Conservation (phyloP, 805 yeast species). For the Candida coleopterorum region DNA sequence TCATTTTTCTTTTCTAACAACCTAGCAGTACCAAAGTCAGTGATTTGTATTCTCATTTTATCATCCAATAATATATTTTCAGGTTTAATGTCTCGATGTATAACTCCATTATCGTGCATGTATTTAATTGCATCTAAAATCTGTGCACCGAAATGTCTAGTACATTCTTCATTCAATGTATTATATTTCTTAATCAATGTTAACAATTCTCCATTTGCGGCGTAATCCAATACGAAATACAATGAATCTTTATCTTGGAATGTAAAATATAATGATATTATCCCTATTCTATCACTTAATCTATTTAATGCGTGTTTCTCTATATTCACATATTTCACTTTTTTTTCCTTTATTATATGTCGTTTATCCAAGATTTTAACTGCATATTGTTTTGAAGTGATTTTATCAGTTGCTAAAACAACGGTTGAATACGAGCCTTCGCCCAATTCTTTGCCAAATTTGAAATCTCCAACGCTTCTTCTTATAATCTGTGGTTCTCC, state of each 20-base stretch:
- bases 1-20: conserved; percentile 50
- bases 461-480: conserved; percentile 37
- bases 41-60: conserved; percentile 58
- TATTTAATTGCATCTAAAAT: conserved; percentile 66
- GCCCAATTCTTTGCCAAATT: conserved; percentile 38
- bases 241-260: conserved; percentile 73
- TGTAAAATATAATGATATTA: conserved; percentile 67
- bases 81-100: conserved; percentile 81
- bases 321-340: conserved; percentile 78
- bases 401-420: conserved; percentile 44
- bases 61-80: conserved; percentile 69
- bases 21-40: conserved; percentile 85
- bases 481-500: conserved; percentile 22
- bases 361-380: conserved; percentile 72
- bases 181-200: conserved; percentile 64
- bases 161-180: conserved; percentile 65
- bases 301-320: conserved; percentile 77
- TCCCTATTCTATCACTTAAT: conserved; percentile 55
- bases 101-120: conserved; percentile 71
- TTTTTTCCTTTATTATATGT: conserved; percentile 75
- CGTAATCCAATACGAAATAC: conserved; percentile 74
- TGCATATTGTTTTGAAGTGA: conserved; percentile 59
- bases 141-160: conserved; percentile 67
- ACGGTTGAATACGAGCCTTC: conserved; percentile 46
- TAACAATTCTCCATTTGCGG: conserved; percentile 73